A percentile compares a stretch with the other conserved stretches of the same genome.
Conservation (phyloP, 176 grass and related monocot genomes). For the Microstegium vimineum region DNA sequence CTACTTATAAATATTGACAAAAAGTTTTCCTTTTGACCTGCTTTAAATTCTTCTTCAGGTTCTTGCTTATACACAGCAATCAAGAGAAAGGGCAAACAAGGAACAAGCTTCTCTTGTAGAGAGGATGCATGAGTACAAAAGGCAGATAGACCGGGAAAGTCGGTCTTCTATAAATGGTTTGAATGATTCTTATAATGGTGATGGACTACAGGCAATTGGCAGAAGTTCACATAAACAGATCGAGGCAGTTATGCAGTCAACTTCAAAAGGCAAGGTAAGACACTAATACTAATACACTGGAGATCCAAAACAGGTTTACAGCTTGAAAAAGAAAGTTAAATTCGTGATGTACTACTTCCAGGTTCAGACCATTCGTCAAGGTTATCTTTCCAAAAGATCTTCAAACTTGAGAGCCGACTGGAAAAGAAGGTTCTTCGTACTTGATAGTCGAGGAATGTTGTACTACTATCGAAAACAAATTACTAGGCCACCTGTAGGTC, state of each 20-base stretch:
- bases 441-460: conserved; percentile 97
- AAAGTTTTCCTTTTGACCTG: not conserved
- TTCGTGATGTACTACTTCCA: conserved; percentile 32
- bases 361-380: conserved; percentile 97
- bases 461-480: conserved; percentile 97
- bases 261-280: conserved; percentile 84
- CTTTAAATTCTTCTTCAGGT: conserved; percentile 47
- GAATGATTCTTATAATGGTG: conserved; percentile 62
- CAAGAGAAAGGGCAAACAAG: conserved; percentile 76
- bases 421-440: conserved; percentile 99
- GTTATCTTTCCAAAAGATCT: conserved; percentile 94
- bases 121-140: conserved; percentile 98
- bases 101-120: conserved; percentile 91
- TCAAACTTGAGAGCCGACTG: conserved; percentile 95
- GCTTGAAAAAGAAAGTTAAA: conserved; percentile 7
- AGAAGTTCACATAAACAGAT: conserved; percentile 94
- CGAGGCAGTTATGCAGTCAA: conserved; percentile 77
- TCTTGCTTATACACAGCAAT: conserved; percentile 89
- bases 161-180: conserved; percentile 62
- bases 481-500: conserved; percentile 78
- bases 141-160: conserved; percentile 80
- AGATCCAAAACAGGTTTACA: conserved; percentile 2
- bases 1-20: conserved; percentile 25
- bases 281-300: conserved; percentile 1
- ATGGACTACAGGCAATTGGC: conserved; percentile 70